phyloP scores from a whole-genome alignment of 2,329 filamentous ascomycete genomes.

The Fusarium nanum region DNA sequence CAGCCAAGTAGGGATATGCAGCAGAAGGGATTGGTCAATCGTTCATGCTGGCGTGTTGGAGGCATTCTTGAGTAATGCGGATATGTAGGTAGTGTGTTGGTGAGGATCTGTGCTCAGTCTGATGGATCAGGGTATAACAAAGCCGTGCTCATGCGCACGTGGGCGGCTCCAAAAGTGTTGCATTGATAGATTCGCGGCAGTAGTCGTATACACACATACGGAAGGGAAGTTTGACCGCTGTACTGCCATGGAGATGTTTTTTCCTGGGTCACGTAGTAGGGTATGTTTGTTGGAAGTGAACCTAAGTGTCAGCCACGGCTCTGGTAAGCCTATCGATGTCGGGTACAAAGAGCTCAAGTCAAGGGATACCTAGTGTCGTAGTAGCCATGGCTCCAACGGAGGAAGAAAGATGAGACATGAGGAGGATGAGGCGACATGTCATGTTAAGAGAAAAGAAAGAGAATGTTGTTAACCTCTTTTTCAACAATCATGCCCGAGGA shows the following conservation, averaged over 20 bases:
- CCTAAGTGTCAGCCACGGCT: conserved; percentile 14
- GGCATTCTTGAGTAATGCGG: neutral
- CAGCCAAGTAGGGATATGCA: neutral
- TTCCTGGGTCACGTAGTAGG: neutral
- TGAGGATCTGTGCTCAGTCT: conserved; percentile 4
- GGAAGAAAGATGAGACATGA: conserved; percentile 2
- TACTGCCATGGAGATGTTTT: conserved; percentile 7
- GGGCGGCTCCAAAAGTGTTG: conserved; percentile 1
- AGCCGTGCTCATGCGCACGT: conserved; percentile 8
- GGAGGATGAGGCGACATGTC: neutral
- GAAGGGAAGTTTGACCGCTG: conserved; percentile 13
- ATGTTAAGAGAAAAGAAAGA: neutral
- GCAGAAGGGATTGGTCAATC: neutral
- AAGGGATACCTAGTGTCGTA: conserved; percentile 1
- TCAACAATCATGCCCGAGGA: neutral
- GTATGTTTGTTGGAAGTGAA: conserved; percentile 20
- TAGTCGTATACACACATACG: neutral
- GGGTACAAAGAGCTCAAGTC: neutral
- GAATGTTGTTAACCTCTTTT: neutral
- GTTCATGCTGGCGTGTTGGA: conserved; percentile 3
- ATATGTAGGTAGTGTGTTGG: conserved; percentile 6
- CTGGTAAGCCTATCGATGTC: conserved; percentile 5
- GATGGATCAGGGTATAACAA: conserved; percentile 12
- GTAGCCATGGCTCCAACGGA: conserved; percentile 9
- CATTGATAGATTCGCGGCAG: neutral